These are phyloP conservation scores for Trametes gibbosa DNA, from an alignment of 768 basidiomycete species.

Conservation along the genomic window DNA sequence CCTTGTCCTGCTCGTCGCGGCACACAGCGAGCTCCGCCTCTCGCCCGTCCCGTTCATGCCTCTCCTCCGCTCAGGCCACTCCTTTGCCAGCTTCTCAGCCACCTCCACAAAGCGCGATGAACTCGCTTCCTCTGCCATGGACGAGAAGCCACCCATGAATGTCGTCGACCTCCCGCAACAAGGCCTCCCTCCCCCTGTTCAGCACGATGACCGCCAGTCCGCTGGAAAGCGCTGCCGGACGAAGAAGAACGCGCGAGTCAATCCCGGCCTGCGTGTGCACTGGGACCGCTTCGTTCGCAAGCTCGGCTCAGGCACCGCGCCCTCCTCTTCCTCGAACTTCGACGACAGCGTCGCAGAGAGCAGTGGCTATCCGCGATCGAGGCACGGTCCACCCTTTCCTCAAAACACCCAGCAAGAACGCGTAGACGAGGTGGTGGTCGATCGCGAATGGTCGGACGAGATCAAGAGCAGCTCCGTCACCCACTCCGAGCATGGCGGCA, in stretches of 20 bases:
- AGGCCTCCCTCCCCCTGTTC: constrained; percentile 17
- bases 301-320: constrained; percentile 35
- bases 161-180: constrained; percentile 1
- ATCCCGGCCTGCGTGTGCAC: constrained; percentile 26
- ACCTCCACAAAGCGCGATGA: constrained; percentile 19
- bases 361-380: constrained; percentile 32
- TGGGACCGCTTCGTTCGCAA: constrained; percentile 33
- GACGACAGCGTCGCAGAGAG: constrained; percentile 46
- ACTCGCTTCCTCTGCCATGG: constrained; percentile 5
- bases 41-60: constrained; percentile 1
- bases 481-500: constrained; percentile 49
- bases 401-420: constrained; percentile 38
- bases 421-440: constrained; percentile 75
- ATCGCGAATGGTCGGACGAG: constrained; percentile 64
- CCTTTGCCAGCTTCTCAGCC: constrained; percentile 13
- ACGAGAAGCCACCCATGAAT: constrained; percentile 9
- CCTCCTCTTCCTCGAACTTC: constrained; percentile 49
- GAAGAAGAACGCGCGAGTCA: constrained; percentile 27
- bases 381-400: constrained; percentile 18
- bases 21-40: neutral
- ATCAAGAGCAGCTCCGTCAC: constrained; percentile 48
- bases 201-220: constrained; percentile 12
- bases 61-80: constrained; percentile 11
- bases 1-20: neutral
- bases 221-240: constrained; percentile 18